Base-by-base conservation (phyloP, 2,329 filamentous ascomycete genomes). In the Fusarium sacchari region DNA sequence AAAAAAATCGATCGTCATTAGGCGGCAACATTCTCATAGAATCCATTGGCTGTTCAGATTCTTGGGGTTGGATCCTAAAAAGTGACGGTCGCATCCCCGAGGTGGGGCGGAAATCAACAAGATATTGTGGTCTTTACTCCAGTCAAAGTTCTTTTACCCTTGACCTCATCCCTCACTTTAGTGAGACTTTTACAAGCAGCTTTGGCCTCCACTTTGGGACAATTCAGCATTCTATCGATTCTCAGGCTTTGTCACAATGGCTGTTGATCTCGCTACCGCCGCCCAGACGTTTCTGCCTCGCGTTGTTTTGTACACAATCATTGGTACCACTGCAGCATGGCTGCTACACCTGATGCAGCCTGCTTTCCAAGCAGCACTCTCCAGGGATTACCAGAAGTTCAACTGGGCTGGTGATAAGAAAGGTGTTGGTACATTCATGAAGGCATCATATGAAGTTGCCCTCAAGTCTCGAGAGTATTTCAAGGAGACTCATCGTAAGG, bases 391-490 rank as follows among this genome's bases (percentile, higher is more conserved):
- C 15, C 42, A 47, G 6, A 55, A 42, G 18, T 70, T 70, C 36
- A 70, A 32, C 36, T 70, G 67, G 67, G 67, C 60, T 34, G 65
- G 67, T 28, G 64, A 42, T 15, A 70, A 64, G 24, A 67, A 60
- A 60, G 64, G 67, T 11, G 57, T 70, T 28, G 58, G 37, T 15
- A 59, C 30, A 18, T 70, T 68, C 26, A 49, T 64, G n/a, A 70
- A 70, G 7, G 50, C 64, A 12, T 60, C 64, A 15, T 70, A 56
- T 37, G 44, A 70, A n/a, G 64, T 70, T 37, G 67, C 64, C 3
- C 62, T 70, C 8, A 59, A 46, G 12, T 68, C 67, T 8, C 26
- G 28, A 56, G 67, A 68, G 11, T 66, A 64, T 20, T 70, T 70
- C 20, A 57, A 52, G 7, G 53, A 64, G 20, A 68, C 65, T 24